Conservation (phyloP, 225 moss, liverwort and hornwort species). For the Pseudisothecium myosuroides region DNA sequence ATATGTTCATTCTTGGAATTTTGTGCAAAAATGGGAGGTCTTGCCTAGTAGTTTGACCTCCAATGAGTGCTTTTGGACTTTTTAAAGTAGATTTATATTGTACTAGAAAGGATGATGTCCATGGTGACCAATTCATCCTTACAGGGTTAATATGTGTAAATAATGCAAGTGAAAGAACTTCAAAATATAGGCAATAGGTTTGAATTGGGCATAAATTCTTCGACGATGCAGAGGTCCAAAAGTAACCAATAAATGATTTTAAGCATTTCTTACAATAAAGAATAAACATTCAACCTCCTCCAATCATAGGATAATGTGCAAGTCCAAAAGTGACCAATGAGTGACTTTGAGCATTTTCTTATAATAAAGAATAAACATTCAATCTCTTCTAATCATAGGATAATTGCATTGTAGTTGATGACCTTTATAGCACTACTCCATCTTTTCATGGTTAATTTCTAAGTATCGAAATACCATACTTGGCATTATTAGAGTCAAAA, state of each 20-base stretch:
- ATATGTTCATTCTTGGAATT: too few species aligned
- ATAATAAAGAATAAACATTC: not conserved
- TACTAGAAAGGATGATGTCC: too few species aligned
- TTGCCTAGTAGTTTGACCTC: too few species aligned
- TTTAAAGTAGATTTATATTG: too few species aligned
- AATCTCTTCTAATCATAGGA: accelerated
- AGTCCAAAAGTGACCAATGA: not conserved
- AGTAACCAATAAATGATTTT: too few species aligned
- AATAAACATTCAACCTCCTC: not conserved
- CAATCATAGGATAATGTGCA: not conserved
- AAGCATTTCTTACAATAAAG: not conserved
- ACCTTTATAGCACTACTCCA: not conserved
- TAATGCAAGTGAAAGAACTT: not conserved
- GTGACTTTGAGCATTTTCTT: not conserved
- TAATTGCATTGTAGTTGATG: not conserved
- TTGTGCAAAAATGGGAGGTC: too few species aligned
- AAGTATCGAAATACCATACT: not conserved
- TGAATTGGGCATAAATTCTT: not conserved
- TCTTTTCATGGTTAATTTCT: not conserved
- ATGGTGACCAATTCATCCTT: too few species aligned
- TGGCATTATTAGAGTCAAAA: not conserved
- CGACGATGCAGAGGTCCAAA: accelerated
- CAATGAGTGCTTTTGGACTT: too few species aligned
- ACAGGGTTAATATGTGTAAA: not conserved
- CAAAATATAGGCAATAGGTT: not conserved